A percentile compares a stretch with the other conserved stretches of the same genome.
Conservation (phyloP, 1,284 basidiomycete genomes). For the Cutaneotrichosporon cutaneum region DNA sequence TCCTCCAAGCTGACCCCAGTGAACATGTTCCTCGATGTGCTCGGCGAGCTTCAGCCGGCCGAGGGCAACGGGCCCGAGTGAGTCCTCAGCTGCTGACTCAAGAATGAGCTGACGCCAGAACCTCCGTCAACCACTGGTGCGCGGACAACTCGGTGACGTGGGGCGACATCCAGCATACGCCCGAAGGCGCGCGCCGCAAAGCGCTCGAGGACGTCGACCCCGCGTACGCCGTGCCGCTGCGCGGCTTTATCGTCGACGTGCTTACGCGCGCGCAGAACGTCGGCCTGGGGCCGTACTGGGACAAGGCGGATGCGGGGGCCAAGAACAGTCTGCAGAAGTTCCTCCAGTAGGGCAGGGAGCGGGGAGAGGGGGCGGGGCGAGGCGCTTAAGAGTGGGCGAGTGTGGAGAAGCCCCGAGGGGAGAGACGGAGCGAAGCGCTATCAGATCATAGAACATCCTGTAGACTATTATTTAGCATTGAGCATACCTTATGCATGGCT, state of each 20-base stretch:
- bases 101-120: conserved; percentile 21
- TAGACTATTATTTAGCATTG: conserved; percentile 1
- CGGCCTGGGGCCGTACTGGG: conserved; percentile 50
- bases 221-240: conserved; percentile 43
- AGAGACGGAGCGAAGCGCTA: not conserved
- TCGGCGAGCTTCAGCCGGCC: conserved; percentile 75
- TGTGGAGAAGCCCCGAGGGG: too few species aligned
- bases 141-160: conserved; percentile 39
- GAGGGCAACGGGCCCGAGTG: conserved; percentile 45
- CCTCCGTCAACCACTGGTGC: conserved; percentile 35
- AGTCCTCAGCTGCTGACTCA: conserved; percentile 11
- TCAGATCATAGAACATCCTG: conserved; percentile 1
- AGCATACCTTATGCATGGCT: not conserved
- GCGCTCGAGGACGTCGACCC: conserved; percentile 46
- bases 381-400: too few species aligned
- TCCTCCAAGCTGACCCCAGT: conserved; percentile 71
- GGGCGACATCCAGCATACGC: conserved; percentile 44
- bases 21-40: conserved; percentile 86
- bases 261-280: conserved; percentile 41
- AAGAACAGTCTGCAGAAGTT: conserved; percentile 47
- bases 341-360: conserved; percentile 26
- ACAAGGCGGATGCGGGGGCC: conserved; percentile 49
- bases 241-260: conserved; percentile 41
- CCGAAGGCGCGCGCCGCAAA: conserved; percentile 41
- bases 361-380: too few species aligned